These are phyloP conservation scores for Mycena galopus DNA, from an alignment of 768 basidiomycete species.

Conservation along the genomic window DNA sequence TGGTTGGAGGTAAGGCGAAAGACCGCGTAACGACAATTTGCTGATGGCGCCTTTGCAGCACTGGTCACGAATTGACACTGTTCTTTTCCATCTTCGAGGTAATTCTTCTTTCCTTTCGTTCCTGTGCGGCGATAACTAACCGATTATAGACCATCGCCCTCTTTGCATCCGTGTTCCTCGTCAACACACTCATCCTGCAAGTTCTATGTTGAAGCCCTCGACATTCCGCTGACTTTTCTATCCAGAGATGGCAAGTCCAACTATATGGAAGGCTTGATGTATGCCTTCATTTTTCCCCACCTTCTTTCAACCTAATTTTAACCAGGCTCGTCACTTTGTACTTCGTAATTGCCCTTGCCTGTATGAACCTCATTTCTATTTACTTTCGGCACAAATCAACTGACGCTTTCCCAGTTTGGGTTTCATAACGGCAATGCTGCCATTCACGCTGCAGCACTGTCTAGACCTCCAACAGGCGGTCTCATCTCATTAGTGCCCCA, in stretches of 20 bases:
- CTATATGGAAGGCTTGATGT: constrained; percentile 94
- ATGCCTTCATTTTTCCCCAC: constrained; percentile 37
- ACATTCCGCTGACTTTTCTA: constrained; percentile 12
- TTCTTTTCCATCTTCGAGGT: constrained; percentile 92
- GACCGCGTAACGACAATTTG: constrained; percentile 13
- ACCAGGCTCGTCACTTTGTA: constrained; percentile 75
- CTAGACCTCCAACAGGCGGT: not conserved
- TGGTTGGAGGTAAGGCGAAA: constrained; percentile 80
- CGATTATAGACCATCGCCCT: constrained; percentile 73
- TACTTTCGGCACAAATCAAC: not conserved
- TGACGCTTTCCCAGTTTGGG: constrained; percentile 45
- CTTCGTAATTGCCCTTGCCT: constrained; percentile 84
- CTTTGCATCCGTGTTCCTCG: constrained; percentile 90
- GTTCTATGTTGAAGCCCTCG: constrained; percentile 42
- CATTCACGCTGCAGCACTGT: not conserved
- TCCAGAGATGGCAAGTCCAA: constrained; percentile 85
- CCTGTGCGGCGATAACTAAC: not conserved
- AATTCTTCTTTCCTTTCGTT: constrained; percentile 11
- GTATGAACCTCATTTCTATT: constrained; percentile 56
- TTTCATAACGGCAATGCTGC: constrained; percentile 28
- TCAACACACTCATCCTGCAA: constrained; percentile 84
- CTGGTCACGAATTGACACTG: constrained; percentile 79
- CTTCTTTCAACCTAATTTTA: constrained; percentile 52
- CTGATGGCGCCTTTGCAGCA: constrained; percentile 49
- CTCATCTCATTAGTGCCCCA: not conserved